phyloP scores from a whole-genome alignment of 768 basidiomycete genomes.

The Leccinum fibrillosum region DNA sequence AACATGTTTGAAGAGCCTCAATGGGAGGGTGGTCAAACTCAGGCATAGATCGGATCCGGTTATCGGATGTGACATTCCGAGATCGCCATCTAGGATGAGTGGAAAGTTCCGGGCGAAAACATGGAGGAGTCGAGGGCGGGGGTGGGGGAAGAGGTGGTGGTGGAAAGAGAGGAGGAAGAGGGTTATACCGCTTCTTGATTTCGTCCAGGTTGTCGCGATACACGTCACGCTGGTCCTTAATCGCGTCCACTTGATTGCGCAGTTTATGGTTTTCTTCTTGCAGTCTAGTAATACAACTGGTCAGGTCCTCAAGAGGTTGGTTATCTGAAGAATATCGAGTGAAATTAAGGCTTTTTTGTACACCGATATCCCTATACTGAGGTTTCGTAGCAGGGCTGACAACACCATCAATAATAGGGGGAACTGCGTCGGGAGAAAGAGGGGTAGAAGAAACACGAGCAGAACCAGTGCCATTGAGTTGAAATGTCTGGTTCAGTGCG shows the following conservation, averaged over 20 bases:
- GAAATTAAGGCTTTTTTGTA: conserved; percentile 24
- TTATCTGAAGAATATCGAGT: conserved; percentile 9
- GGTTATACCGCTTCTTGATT: conserved; percentile 9
- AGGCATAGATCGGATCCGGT: neutral
- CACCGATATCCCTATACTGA: conserved; percentile 19
- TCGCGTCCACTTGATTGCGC: conserved; percentile 4
- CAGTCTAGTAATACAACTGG: conserved; percentile 17
- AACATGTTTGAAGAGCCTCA: conserved; percentile 9
- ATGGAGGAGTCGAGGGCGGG: neutral
- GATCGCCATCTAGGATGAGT: conserved; percentile 19
- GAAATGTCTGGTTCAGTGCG: conserved; percentile 29
- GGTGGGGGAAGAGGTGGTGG: neutral
- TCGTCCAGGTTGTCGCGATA: conserved; percentile 10
- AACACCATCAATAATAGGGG: conserved; percentile 3
- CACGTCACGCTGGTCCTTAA: conserved; percentile 5
- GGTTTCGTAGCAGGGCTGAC: neutral
- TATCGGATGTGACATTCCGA: neutral
- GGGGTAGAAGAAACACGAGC: conserved; percentile 6
- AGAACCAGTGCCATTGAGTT: conserved; percentile 17
- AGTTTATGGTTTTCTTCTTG: conserved; percentile 15
- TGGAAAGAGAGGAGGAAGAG: neutral
- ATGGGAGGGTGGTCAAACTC: conserved; percentile 17
- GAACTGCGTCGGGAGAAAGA: neutral
- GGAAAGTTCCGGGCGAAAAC: conserved; percentile 1
- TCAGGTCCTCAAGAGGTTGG: conserved; percentile 4